Percentiles rank a stretch among this genome's conserved stretches.
Conservation (phyloP, 1,139 yeast genomes). For the Protomyces lactucae-debilis region DNA sequence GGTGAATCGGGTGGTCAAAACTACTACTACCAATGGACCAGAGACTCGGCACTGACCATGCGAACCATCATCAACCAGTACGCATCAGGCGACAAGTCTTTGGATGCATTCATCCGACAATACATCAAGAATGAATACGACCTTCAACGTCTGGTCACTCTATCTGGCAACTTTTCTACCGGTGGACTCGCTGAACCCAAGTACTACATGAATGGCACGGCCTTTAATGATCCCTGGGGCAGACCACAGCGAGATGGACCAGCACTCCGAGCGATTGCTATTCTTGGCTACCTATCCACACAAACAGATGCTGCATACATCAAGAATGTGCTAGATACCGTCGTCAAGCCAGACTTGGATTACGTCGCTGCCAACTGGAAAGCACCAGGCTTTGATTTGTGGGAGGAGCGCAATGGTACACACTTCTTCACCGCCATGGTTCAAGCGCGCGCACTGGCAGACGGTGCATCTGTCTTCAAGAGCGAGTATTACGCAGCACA, state of each 20-base stretch:
- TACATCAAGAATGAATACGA: slow-evolving; percentile 18
- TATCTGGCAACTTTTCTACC: slow-evolving; percentile 16
- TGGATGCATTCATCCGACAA: slow-evolving; percentile 13
- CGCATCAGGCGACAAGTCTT: slow-evolving; percentile 15
- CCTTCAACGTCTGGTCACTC: slow-evolving; percentile 6
- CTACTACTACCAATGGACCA: slow-evolving; percentile 70
- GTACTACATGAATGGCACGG: slow-evolving; percentile 16
- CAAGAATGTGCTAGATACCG: slow-evolving; percentile 29
- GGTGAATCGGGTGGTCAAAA: slow-evolving; percentile 22
- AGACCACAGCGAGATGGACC: slow-evolving; percentile 94
- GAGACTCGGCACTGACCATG: slow-evolving; percentile 84
- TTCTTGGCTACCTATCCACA: slow-evolving; percentile 46
- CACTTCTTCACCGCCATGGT: slow-evolving; percentile 77
- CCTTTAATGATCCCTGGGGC: slow-evolving; percentile 57
- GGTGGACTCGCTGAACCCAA: slow-evolving; percentile 25
- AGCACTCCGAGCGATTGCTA: slow-evolving; percentile 66
- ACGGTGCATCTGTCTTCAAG: slow-evolving; percentile 52
- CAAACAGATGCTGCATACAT: slow-evolving; percentile 37
- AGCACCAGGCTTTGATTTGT: slow-evolving; percentile 67
- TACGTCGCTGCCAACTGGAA: slow-evolving; percentile 65
- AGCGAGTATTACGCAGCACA: slow-evolving; percentile 42
- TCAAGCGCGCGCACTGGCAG: slow-evolving; percentile 62
- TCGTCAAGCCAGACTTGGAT: slow-evolving; percentile 65
- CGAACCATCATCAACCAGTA: slow-evolving; percentile 55
- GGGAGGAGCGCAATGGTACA: slow-evolving; percentile 74